Conservation (phyloP, 306 rosid genomes). For the Canavalia ensiformis region DNA sequence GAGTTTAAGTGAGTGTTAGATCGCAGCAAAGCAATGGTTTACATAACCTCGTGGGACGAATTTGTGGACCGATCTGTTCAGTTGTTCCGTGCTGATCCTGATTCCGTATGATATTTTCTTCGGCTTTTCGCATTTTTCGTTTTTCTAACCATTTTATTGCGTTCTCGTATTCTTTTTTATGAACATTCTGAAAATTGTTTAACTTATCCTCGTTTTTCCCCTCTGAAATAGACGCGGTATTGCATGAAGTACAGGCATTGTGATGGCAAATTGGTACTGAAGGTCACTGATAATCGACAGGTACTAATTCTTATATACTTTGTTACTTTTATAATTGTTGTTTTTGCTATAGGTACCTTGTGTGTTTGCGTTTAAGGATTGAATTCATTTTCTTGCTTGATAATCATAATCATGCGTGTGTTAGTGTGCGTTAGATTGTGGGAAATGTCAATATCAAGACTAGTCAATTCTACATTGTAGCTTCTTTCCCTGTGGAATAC, state of each 20-base stretch:
- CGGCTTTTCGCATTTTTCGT: background rate
- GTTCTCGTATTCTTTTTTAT: background rate
- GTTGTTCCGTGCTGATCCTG: conserved; percentile 65
- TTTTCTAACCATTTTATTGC: background rate
- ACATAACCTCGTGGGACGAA: conserved; percentile 49
- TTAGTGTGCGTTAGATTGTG: conserved; percentile 19
- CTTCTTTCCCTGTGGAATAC: conserved; percentile 25
- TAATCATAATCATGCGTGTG: background rate
- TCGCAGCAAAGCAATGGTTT: conserved; percentile 35
- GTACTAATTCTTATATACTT: conserved; percentile 39
- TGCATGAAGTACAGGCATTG: conserved; percentile 84
- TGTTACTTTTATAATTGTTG: background rate
- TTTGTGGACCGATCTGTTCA: conserved; percentile 50
- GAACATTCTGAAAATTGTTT: background rate
- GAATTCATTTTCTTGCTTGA: background rate
- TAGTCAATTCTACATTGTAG: conserved; percentile 18
- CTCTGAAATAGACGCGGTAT: conserved; percentile 65
- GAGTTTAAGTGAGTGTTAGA: no score
- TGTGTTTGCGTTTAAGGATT: background rate
- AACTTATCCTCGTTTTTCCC: background rate
- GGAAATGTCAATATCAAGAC: background rate
- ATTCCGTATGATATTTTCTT: conserved; percentile 62
- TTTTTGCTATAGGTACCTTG: background rate
- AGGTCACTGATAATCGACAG: conserved; percentile 80
- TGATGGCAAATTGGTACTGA: conserved; percentile 83